These are phyloP conservation scores for Saccharomyces hybrid DNA, from an alignment of 1,139 yeast species.

Conservation along the genomic window DNA sequence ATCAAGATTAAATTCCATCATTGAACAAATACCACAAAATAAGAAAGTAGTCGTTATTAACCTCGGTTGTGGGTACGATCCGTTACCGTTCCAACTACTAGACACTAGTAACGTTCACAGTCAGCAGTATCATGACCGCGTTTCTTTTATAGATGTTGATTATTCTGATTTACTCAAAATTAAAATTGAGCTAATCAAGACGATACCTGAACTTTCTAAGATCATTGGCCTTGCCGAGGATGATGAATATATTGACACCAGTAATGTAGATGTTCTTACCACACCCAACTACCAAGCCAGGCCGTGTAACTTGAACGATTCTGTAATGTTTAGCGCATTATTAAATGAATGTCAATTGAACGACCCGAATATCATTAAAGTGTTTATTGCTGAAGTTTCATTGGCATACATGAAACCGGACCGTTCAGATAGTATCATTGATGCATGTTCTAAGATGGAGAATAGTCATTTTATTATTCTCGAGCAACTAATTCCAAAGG, in stretches of 20 bases:
- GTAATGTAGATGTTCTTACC: conserved; percentile 30
- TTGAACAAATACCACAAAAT: conserved; percentile 16
- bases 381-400: conserved; percentile 77
- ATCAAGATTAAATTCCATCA: conserved; percentile 42
- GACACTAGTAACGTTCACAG: conserved; percentile 31
- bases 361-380: conserved; percentile 36
- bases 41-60: conserved; percentile 44
- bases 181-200: conserved; percentile 46
- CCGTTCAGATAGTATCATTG: conserved; percentile 59
- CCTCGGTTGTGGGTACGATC: conserved; percentile 78
- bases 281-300: conserved; percentile 48
- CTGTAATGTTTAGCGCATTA: conserved; percentile 36
- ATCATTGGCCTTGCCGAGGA: conserved; percentile 38
- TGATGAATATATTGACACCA: not conserved
- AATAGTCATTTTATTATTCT: conserved; percentile 57
- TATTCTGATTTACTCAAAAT: conserved; percentile 58
- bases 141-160: conserved; percentile 62
- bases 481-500: conserved; percentile 68
- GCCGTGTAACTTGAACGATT: conserved; percentile 65
- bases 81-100: conserved; percentile 62
- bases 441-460: conserved; percentile 39
- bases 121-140: conserved; percentile 21
- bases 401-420: conserved; percentile 69
- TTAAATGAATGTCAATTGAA: conserved; percentile 26
- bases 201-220: conserved; percentile 40